These are phyloP conservation scores for Closterium sp. DNA, from an alignment of 139 green algal species.

Conservation along the genomic window DNA sequence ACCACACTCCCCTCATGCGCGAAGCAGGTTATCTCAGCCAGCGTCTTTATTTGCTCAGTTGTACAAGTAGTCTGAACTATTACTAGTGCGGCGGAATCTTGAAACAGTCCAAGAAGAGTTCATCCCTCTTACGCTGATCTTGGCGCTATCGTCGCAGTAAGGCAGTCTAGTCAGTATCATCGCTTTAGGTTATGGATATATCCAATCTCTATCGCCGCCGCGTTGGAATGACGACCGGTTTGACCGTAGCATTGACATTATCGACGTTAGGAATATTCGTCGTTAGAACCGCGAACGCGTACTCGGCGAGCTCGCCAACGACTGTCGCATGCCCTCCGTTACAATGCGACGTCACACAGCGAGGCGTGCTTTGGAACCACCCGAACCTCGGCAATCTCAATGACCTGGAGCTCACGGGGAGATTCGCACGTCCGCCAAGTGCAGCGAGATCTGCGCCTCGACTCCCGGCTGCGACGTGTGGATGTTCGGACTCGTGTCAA, in stretches of 20 bases:
- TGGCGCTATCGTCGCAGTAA: no score
- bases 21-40: no score
- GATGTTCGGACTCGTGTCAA: not conserved
- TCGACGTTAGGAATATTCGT: not conserved
- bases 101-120: no score
- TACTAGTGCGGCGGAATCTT: no score
- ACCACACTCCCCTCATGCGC: not conserved
- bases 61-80: no score
- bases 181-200: not conserved
- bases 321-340: not conserved
- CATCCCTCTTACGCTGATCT: no score
- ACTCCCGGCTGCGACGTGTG: not conserved
- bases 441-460: not conserved
- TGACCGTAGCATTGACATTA: not conserved
- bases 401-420: not conserved
- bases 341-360: not conserved
- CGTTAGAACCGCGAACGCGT: not conserved
- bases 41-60: no score
- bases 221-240: not conserved
- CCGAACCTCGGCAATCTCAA: not conserved
- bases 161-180: not conserved
- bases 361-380: not conserved
- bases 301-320: not conserved
- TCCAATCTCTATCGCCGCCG: not conserved
- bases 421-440: not conserved